Base-by-base conservation (phyloP, 2,329 filamentous ascomycete genomes). In the Aspergillus oerlinghausenensis region DNA sequence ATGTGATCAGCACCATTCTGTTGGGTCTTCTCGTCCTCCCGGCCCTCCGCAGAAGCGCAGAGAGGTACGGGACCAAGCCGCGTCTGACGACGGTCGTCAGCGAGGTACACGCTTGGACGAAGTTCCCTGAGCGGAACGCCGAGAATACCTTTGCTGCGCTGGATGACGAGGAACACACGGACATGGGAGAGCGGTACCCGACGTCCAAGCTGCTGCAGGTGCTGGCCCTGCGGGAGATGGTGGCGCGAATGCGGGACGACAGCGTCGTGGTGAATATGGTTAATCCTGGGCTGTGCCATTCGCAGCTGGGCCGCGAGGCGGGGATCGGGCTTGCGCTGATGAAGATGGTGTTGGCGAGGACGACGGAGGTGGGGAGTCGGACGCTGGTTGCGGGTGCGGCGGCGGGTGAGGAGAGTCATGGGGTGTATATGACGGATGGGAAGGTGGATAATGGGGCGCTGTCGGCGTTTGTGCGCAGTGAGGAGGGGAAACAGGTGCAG, bases 281-380 rank as follows among this genome's bases (percentile, higher is more conserved):
- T 21, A 82, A 82, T 55, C 82, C 83, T 0, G 82, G 82, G 1
- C 70, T 80, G 29, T 84, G 82, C 64, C 73, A 81, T 43, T 78
- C 79, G 0, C 70, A 76, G 25, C 69, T 85, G 1, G 63, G 60
- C 5, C 72, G 81, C 1, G 75, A 82, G 0, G 26, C 51, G 0
- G 42, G 60, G 0, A 52, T 65, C 5, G 6, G 8, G 1, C 23
- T 65, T 8, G 17, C 19, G 8, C 1, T 65, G 3, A 35, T 64
- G 49, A 54, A 73, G 9, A 35, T 78, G 38, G 68, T 72, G 25
- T 52, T 70, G 10, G 79, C 74, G 1, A 71, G 80, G 21, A 72
- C 73, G 0, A 74, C 77, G 0, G 82, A 83, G 67, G 72, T 74
- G 3, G 81, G 82, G 1, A 76, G 73, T 55, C 72, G 81, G 11